Base-by-base conservation (phyloP, 2,329 filamentous ascomycete genomes). In the Pseudogymnoascus sp. region DNA sequence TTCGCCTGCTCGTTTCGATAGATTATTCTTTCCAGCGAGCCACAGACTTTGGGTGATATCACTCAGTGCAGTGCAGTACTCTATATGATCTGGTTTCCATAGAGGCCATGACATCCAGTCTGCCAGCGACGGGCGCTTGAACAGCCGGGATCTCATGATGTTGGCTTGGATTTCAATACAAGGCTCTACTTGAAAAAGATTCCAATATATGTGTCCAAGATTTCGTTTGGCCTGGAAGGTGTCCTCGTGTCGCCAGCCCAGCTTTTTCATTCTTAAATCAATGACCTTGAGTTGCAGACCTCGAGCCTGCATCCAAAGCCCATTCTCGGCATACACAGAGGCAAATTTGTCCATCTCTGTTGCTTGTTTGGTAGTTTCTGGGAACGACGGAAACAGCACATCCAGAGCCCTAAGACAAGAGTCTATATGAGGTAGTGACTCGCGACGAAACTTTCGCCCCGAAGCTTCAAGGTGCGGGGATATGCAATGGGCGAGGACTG, bases 291-390 rank as follows among this genome's bases (percentile, higher is more conserved):
- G 38, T 14, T 70, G 69, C 16, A 71, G 59, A 8, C 50, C 63
- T 16, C 63, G 62, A 12, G 70, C 69, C 28, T 64, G 66, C 35
- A 64, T 67, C 70, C 70, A 72, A 25, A 67, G 37, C 6, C 70
- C 70, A 33, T 67, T 69, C 61, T 72, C 70, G 14, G 70, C 69
- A 62, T 71, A 71, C 7, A 71, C 67, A 4, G 60, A 64, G 23
- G 62, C 69, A 60, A 72, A 71, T 28, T 63, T 71, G 50, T 70
- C 67, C 4, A 67, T 59, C 31, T 67, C 62, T 14, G 67, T 63
- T 2, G 66, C 65, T 63, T 66, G 65, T 35, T 67, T 63, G 5
- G 61, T 63, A n/a, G 42, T 69, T 5, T 63, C 56, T 18, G 53
- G 63, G 16, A 65, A 53, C 50, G 59, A 61, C 18, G 37, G 40